Percentiles rank a stretch among this genome's conserved stretches.
Conservation (phyloP, 2,329 filamentous ascomycete species). For the Cladophialophora bantiana region DNA sequence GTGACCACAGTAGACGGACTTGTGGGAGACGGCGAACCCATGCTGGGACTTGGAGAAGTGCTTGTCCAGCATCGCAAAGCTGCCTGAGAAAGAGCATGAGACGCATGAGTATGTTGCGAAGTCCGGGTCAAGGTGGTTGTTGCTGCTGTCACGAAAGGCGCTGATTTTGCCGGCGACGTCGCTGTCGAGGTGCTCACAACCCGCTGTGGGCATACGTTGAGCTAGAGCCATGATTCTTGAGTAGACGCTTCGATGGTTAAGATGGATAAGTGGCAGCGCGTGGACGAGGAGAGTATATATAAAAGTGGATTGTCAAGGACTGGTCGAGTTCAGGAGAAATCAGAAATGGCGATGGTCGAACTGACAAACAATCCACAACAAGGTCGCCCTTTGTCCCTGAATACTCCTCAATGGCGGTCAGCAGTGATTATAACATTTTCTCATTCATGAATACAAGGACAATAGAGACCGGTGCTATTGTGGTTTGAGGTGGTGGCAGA, state of each 20-base stretch:
- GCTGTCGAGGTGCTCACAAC: slow-evolving; percentile 40
- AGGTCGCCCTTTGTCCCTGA: not conserved
- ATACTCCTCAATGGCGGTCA: not conserved
- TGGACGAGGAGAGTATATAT: not conserved
- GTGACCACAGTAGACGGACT: slow-evolving; percentile 37
- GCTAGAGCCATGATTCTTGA: slow-evolving; percentile 27
- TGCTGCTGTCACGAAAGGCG: slow-evolving; percentile 24
- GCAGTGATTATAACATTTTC: not conserved
- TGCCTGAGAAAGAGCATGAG: slow-evolving; percentile 33
- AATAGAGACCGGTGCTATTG: not conserved
- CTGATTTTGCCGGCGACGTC: slow-evolving; percentile 34
- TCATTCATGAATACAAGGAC: slow-evolving; percentile 2
- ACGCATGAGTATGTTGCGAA: slow-evolving; percentile 39
- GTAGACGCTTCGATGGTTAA: not conserved
- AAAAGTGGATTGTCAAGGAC: not conserved
- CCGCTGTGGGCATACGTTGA: slow-evolving; percentile 34
- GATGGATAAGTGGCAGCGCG: not conserved
- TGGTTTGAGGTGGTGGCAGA: not conserved
- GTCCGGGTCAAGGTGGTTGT: slow-evolving; percentile 27
- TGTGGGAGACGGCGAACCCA: slow-evolving; percentile 35
- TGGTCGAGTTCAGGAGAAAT: not conserved
- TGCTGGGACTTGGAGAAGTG: slow-evolving; percentile 39
- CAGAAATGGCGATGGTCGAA: not conserved
- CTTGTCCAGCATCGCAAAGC: slow-evolving; percentile 36
- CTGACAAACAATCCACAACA: not conserved